Evolutionary conservation across 2,329 filamentous ascomycete species (phyloP), one percentile per base, ranked within the genome.

Genomic region (Penicillium corylophilum): DNA sequence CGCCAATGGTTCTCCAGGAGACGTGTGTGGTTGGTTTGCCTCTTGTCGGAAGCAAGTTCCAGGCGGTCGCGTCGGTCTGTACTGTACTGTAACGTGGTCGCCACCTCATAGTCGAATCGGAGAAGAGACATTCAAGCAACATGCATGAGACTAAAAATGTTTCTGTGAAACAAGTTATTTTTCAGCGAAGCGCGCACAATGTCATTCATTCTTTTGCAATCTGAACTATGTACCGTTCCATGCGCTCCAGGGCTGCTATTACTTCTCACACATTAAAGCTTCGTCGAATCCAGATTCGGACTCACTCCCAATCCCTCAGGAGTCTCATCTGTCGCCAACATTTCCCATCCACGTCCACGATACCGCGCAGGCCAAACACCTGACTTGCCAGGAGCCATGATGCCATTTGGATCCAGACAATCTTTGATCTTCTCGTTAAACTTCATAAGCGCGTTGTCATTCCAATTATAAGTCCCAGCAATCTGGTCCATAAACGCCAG

Each of bases 401-500:
- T 59, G 2, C 56, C 56, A 44, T 55, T 54, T 1, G 56, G 56
- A 49, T 59, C 55, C 23, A 58, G 26, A 5, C 38, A 43, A 18
- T 58, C 48, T 43, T 58, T 58, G 12, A 58, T 48, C 15, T n/a
- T 49, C 39, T 55, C 47, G 31, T 55, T 51, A 33, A 58, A 56
- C 18, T 47, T 47, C 44, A 51, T 36, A 10, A 55, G 40, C 1
- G 53, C 50, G 29, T 40, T 40, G 24, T 55, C 47, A 20, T 53
- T 53, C 46, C 41, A 58, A 12, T 55, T 43, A 39, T 58, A 56
- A 8, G 50, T 53, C 4, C 40, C 47, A 15, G 55, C 55, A 39
- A 60, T 54, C 16, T 56, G 50, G 55, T 61, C 60, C 58, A 59
- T 61, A 26, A 55, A 55, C 1, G 55, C 53, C 16, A 63, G 43